phyloP scores from a whole-genome alignment of 2,329 filamentous ascomycete genomes.

The Achaetomium macrosporum region DNA sequence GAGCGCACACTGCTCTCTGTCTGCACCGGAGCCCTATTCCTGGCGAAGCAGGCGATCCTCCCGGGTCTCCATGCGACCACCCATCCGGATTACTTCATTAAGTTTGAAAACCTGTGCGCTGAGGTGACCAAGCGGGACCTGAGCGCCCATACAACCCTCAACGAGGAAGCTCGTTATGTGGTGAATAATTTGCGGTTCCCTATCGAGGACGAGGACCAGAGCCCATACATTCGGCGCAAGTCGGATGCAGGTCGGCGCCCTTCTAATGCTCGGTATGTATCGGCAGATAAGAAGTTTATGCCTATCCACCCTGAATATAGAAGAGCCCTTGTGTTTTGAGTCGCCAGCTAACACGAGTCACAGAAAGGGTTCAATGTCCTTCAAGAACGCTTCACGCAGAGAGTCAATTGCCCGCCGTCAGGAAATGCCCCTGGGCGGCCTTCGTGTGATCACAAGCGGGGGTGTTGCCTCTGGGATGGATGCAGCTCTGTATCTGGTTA shows the following conservation, averaged over 20 bases:
- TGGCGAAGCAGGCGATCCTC: conserved; percentile 70
- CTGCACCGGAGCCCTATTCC: conserved; percentile 72
- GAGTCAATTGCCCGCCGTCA: conserved; percentile 76
- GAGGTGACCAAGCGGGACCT: conserved; percentile 64
- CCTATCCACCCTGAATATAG: not conserved
- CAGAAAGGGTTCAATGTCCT: conserved; percentile 79
- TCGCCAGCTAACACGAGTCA: conserved; percentile 13
- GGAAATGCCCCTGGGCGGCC: conserved; percentile 63
- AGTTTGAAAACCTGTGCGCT: conserved; percentile 75
- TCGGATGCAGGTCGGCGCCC: conserved; percentile 58
- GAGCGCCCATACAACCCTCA: conserved; percentile 72
- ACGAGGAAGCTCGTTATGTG: conserved; percentile 76
- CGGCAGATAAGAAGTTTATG: not conserved
- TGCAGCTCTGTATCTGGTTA: conserved; percentile 78
- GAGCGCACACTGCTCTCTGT: conserved; percentile 78
- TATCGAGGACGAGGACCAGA: conserved; percentile 73
- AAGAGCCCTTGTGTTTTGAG: not conserved
- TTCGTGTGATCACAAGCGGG: conserved; percentile 72
- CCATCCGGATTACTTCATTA: conserved; percentile 73
- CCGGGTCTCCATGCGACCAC: conserved; percentile 75
- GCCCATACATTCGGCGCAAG: conserved; percentile 75
- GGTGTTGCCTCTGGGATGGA: conserved; percentile 77
- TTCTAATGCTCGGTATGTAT: conserved; percentile 52
- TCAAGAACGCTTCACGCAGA: conserved; percentile 65
- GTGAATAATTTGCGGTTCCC: conserved; percentile 90